These are phyloP conservation scores for Ogataea paraovalis DNA, from an alignment of 805 yeast genomes.

Conservation along the genomic window DNA sequence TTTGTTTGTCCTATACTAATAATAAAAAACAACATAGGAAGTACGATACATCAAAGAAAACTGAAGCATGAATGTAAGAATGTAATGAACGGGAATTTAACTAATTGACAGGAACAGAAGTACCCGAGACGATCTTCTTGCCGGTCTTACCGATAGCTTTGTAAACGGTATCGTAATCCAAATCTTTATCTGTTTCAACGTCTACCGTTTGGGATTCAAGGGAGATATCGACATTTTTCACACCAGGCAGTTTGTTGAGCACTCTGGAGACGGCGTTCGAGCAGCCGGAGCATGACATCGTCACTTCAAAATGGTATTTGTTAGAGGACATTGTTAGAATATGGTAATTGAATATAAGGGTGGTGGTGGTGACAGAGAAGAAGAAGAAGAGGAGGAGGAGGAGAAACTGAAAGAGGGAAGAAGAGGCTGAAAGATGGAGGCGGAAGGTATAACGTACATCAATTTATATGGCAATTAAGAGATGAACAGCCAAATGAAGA, in stretches of 20 bases:
- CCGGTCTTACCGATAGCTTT: slow-evolving; percentile 87
- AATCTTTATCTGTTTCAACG: slow-evolving; percentile 52
- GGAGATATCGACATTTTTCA: slow-evolving; percentile 66
- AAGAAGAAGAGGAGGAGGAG: too few species aligned
- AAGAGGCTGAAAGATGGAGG: too few species aligned
- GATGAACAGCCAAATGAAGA: too few species aligned
- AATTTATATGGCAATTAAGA: too few species aligned
- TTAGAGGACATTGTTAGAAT: slow-evolving; percentile 18
- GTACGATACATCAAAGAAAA: too few species aligned
- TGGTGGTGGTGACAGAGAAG: too few species aligned
- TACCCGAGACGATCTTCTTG: slow-evolving; percentile 70
- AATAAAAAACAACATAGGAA: too few species aligned
- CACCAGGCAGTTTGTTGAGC: slow-evolving; percentile 67
- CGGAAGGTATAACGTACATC: too few species aligned
- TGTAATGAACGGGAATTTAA: neutral
- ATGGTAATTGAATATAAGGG: too few species aligned
- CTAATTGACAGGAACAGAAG: slow-evolving; percentile 37
- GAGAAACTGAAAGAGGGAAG: too few species aligned
- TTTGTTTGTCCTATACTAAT: too few species aligned
- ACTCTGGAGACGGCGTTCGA: slow-evolving; percentile 82
- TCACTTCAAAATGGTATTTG: slow-evolving; percentile 75
- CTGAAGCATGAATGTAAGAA: neutral
- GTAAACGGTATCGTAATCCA: slow-evolving; percentile 74
- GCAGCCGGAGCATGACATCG: slow-evolving; percentile 87
- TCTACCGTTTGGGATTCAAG: slow-evolving; percentile 79